Evolutionary conservation across 371 early-diverging fungal species (phyloP).

Genomic region (Syncephalis fuscata): DNA sequence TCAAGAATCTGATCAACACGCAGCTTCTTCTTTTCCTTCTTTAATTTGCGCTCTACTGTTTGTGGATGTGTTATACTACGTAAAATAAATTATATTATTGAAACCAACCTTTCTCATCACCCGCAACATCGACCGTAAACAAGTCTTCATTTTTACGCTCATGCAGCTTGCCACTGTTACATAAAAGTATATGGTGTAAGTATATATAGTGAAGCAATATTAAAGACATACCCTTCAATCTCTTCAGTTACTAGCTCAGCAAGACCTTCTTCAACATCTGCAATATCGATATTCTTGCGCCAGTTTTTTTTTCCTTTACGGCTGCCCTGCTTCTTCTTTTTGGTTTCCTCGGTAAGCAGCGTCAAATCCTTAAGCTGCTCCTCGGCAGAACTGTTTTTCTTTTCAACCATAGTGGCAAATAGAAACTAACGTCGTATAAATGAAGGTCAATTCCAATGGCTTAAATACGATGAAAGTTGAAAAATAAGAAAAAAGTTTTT

Average conservation of each 20-base stretch:
- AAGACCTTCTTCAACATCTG: conserved; percentile 53
- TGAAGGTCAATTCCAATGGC: no score
- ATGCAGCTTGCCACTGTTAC: conserved; percentile 29
- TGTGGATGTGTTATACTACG: not conserved
- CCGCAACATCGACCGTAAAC: conserved; percentile 58
- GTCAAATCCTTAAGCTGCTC: not conserved
- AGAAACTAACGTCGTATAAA: no score
- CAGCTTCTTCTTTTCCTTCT: conserved; percentile 9
- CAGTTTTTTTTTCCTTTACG: conserved; percentile 87
- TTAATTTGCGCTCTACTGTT: conserved; percentile 1
- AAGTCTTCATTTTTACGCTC: conserved; percentile 33
- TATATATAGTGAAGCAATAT: not conserved
- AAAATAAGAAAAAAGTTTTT: no score
- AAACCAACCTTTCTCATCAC: conserved; percentile 33
- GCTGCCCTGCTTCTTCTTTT: conserved; percentile 14
- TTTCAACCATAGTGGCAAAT: no score
- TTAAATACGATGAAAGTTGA: no score
- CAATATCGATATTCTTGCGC: conserved; percentile 83
- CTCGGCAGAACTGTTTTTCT: no score
- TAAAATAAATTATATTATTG: not conserved
- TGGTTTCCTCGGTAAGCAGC: not conserved
- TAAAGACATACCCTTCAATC: conserved; percentile 36
- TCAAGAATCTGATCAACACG: conserved; percentile 63
- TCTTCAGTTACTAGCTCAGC: conserved; percentile 63
- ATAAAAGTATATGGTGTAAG: no score